Conservation (phyloP, 257 asterid species). For the Solanum sejunctum region DNA sequence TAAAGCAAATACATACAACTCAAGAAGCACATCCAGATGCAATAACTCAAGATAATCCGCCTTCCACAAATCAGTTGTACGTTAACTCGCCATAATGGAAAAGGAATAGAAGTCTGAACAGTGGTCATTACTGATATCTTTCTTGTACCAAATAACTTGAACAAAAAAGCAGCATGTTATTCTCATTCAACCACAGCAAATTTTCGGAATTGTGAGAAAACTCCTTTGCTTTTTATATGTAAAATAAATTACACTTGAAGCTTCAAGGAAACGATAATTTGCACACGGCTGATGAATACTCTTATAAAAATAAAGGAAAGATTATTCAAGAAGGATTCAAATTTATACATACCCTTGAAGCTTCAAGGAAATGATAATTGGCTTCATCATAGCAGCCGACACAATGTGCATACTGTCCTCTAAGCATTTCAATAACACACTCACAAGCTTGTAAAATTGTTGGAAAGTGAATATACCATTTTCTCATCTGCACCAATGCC, state of each 20-base stretch:
- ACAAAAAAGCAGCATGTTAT: not conserved
- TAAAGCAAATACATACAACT: not conserved
- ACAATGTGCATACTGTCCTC: slow-evolving; percentile 96
- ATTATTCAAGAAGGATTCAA: not conserved
- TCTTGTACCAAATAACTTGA: not conserved
- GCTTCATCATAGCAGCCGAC: slow-evolving; percentile 83
- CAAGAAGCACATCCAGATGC: not conserved
- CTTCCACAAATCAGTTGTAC: not conserved
- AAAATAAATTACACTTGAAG: not conserved
- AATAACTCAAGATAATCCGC: not conserved
- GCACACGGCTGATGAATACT: not conserved
- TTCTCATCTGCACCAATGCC: slow-evolving; percentile 90
- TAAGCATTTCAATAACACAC: slow-evolving; percentile 73
- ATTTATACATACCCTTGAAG: slow-evolving; percentile 45
- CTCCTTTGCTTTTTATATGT: not conserved
- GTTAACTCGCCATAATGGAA: not conserved
- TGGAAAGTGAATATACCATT: slow-evolving; percentile 77
- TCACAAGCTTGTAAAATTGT: slow-evolving; percentile 92
- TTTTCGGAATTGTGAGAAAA: not conserved
- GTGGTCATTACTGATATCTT: not conserved
- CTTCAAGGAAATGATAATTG: slow-evolving; percentile 80
- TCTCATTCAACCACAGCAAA: not conserved
- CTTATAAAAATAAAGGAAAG: not conserved
- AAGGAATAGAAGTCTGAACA: not conserved
- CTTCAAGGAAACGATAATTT: not conserved